Conservation (phyloP, 164 flowering plant genomes). For the Vitis cinerea region DNA sequence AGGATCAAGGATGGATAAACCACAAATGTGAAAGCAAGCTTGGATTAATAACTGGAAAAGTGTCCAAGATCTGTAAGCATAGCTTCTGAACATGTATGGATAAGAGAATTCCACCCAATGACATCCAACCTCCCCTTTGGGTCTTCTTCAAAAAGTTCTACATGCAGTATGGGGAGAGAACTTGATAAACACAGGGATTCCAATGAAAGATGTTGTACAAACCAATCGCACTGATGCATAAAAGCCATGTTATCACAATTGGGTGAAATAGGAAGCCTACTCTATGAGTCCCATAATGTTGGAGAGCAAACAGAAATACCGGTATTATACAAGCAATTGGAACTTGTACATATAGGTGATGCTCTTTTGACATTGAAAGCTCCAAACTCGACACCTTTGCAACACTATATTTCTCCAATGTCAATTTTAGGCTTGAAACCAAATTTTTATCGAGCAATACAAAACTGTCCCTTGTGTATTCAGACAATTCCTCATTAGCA, state of each 20-base stretch:
- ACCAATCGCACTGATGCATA: slow-evolving; percentile 77
- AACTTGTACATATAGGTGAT: slow-evolving; percentile 69
- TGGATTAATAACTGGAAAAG: slow-evolving; percentile 75
- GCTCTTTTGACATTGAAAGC: slow-evolving; percentile 63
- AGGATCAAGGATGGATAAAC: slow-evolving; percentile 78
- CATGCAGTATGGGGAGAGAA: slow-evolving; percentile 72
- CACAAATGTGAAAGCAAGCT: slow-evolving; percentile 71
- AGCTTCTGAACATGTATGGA: slow-evolving; percentile 91
- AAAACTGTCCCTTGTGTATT: slow-evolving; percentile 50
- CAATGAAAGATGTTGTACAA: slow-evolving; percentile 74
- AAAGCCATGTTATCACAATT: slow-evolving; percentile 70
- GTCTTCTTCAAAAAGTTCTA: slow-evolving; percentile 73
- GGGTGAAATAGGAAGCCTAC: slow-evolving; percentile 88
- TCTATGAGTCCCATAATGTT: slow-evolving; percentile 84
- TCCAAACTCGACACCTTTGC: slow-evolving; percentile 70
- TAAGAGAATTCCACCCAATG: slow-evolving; percentile 75
- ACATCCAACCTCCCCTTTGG: slow-evolving; percentile 70
- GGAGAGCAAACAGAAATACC: slow-evolving; percentile 69
- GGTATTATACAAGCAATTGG: slow-evolving; percentile 72
- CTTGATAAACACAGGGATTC: slow-evolving; percentile 64
- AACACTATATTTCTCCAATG: slow-evolving; percentile 57
- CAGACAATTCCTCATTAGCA: slow-evolving; percentile 66
- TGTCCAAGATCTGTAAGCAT: slow-evolving; percentile 96
- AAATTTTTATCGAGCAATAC: slow-evolving; percentile 8
- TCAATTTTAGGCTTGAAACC: slow-evolving; percentile 48